Conservation (phyloP, 257 asterid species). For the Ligustrum vulgare region DNA sequence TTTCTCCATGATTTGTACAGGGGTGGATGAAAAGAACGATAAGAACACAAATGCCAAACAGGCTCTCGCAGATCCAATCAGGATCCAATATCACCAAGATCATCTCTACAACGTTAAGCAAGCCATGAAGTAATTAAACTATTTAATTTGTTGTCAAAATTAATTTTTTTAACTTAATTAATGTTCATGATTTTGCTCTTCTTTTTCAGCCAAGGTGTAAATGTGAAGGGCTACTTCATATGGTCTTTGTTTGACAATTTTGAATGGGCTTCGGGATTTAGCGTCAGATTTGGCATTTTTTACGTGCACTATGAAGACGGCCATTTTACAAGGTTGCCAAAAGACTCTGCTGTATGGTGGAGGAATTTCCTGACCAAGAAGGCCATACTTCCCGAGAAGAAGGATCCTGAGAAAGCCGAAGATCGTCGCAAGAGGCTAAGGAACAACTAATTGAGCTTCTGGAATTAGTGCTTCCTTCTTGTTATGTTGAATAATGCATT, state of each 20-base stretch:
- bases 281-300: constrained; percentile 39
- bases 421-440: neutral
- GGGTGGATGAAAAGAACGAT: constrained; percentile 14
- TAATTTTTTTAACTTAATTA: neutral
- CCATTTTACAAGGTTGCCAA: constrained; percentile 36
- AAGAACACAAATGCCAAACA: constrained; percentile 11
- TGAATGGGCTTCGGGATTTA: constrained; percentile 45
- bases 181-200: neutral
- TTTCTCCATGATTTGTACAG: neutral
- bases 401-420: neutral
- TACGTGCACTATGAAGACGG: constrained; percentile 33
- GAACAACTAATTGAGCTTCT: neutral
- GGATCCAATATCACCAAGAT: constrained; percentile 33
- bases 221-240: constrained; percentile 50
- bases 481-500: too few relatives aligned
- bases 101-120: constrained; percentile 40
- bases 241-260: constrained; percentile 55
- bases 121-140: constrained; percentile 38
- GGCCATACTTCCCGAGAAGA: neutral
- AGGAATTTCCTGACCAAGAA: neutral
- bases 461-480: too few relatives aligned
- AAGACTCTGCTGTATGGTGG: neutral
- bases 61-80: constrained; percentile 20
- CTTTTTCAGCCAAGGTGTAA: constrained; percentile 28
- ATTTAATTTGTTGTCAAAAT: too few relatives aligned